These are phyloP conservation scores for Pleurotus ostreatus DNA, from an alignment of 768 basidiomycete species.

Conservation along the genomic window DNA sequence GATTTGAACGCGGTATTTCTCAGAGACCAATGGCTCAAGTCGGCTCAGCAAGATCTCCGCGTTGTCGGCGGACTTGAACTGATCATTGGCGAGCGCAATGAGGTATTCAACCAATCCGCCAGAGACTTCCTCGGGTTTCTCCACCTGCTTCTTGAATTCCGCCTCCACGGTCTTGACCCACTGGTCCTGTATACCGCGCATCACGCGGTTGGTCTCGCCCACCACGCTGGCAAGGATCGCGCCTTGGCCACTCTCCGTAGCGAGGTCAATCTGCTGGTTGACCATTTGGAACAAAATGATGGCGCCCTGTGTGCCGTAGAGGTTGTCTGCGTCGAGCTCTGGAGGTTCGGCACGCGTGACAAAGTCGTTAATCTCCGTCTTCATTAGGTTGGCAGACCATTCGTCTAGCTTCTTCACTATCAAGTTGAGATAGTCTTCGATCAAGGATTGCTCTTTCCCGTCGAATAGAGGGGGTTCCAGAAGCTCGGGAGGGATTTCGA, in stretches of 20 bases:
- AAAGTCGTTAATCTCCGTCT: conserved; percentile 84
- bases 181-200: conserved; percentile 82
- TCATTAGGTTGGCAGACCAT: conserved; percentile 94
- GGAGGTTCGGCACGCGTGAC: conserved; percentile 78
- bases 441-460: conserved; percentile 88
- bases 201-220: conserved; percentile 82
- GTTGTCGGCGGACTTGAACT: conserved; percentile 93
- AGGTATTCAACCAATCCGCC: conserved; percentile 93
- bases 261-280: conserved; percentile 93
- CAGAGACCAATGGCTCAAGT: conserved; percentile 87
- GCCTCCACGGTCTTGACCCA: conserved; percentile 82
- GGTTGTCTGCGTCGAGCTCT: conserved; percentile 83
- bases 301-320: conserved; percentile 89
- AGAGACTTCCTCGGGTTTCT: conserved; percentile 84
- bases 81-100: conserved; percentile 96
- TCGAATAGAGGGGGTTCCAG: conserved; percentile 90
- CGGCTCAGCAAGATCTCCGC: conserved; percentile 82
- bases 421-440: conserved; percentile 92
- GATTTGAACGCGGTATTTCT: conserved; percentile 84
- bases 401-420: conserved; percentile 96
- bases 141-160: conserved; percentile 84
- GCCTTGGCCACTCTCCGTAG: conserved; percentile 93
- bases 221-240: conserved; percentile 89
- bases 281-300: conserved; percentile 98
- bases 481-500: conserved; percentile 75